Percentiles rank a stretch among this genome's conserved stretches.
Evolutionary conservation across 352 stramenopile genomes (phyloP).

Genomic region (Phytophthora litchii): DNA sequence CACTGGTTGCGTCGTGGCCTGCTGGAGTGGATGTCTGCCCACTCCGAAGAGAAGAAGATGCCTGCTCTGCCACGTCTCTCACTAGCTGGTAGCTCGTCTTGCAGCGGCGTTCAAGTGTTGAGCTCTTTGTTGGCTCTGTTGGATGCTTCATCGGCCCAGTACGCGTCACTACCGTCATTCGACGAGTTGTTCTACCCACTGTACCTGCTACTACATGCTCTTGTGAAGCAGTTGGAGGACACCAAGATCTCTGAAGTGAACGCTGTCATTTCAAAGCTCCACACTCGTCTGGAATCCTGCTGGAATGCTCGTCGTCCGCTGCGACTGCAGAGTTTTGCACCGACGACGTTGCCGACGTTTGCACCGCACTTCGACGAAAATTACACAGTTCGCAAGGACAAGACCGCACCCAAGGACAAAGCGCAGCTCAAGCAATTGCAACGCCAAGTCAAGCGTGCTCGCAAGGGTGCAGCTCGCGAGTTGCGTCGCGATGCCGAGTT

Average conservation of each 20-base stretch:
- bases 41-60: constrained; percentile 21
- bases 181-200: constrained; percentile 78
- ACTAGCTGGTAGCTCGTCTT: constrained; percentile 48
- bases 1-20: constrained; percentile 64
- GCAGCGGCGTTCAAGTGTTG: constrained; percentile 51
- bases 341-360: constrained; percentile 76
- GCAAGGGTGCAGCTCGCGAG: constrained; percentile 95
- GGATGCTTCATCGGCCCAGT: constrained; percentile 53
- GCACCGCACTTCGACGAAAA: constrained; percentile 92
- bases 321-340: constrained; percentile 78
- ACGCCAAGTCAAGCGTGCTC: constrained; percentile 96
- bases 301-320: constrained; percentile 62
- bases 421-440: constrained; percentile 92
- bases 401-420: constrained; percentile 78
- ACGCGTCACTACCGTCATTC: constrained; percentile 69
- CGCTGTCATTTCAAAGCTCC: constrained; percentile 50
- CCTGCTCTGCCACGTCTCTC: constrained; percentile 45
- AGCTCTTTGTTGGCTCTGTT: constrained; percentile 53
- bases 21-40: constrained; percentile 41
- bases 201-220: constrained; percentile 69
- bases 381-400: constrained; percentile 93
- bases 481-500: constrained; percentile 94
- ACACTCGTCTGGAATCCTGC: constrained; percentile 49
- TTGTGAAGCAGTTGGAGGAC: constrained; percentile 50
- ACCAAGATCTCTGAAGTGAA: constrained; percentile 36